Base-by-base conservation (phyloP, 139 green algal species). In the Closterium sp. region DNA sequence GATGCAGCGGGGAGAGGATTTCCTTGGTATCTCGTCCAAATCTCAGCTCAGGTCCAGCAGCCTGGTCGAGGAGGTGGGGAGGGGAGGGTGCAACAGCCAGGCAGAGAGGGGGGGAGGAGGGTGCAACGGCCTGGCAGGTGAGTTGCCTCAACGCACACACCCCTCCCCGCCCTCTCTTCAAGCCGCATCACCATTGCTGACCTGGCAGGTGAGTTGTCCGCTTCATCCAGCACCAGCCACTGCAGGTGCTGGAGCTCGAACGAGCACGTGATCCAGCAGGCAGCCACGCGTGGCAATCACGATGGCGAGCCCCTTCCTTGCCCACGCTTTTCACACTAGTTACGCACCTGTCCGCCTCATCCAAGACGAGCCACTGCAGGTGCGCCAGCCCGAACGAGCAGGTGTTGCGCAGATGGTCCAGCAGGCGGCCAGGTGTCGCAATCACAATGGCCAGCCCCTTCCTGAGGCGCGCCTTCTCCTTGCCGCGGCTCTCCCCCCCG, bases 211-310 rank as follows among this genome's bases (percentile, higher is more conserved):
- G 38, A 66, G 19, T 66, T 92, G 88, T 96, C 93, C 8, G 95
- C 95, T 33, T 99, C 97, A 92, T 99, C 98, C 34, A 99, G 94
- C 12, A 99, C 95, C n/a, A 99, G 95, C 95, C 95, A 98, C 23
- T 91, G 83, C 84, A 99, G 93, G 21, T 95, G 36, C 64, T 95
- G 88, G 34, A 83, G 34, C 5, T 85, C 76, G 93, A 98, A 98
- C 10, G 95, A 91, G 21, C 90, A 64, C 0, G 97, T 99, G 98
- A 96, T 99, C 97, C 91, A 99, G 94, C 86, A 99, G 95, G 8
- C 98, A 89, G 2, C 97, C 97, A 1, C 97, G 97, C 0, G 97
- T 98, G 66, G 96, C 96, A 87, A 97, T 96, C 87, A 99, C 89
- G 30, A 98, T 85, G 23, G 93, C 97, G 30, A 99, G n/a, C n/a